Base-by-base conservation (phyloP, 192 early-diverging fungal genomes). In the Diversispora eburnea region DNA sequence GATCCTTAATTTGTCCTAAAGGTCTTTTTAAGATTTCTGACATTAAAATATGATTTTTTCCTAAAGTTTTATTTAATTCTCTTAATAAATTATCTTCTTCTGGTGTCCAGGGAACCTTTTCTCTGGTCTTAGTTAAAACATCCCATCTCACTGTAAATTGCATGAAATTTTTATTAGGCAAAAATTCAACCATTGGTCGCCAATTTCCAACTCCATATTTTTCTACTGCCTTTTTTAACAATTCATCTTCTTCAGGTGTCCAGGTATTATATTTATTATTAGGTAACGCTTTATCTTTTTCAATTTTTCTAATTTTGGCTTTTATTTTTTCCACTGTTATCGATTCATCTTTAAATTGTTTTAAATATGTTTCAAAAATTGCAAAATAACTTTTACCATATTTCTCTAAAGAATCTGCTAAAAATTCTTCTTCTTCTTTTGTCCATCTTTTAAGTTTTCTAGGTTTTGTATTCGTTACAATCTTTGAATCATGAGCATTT, bases 211-310 rank as follows among this genome's bases (percentile, higher is more conserved):
- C 43, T 17, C 64, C 64, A 66, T 46, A 47, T 46, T 41, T 66
- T 17, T 41, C 3, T 5, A 41, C 39, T 5, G 43, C 64, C 6
- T 42, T 48, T 39, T 8, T 47, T 43, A 66, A 19, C 10, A 20
- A 45, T 66, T 47, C 20, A 66, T 66, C 64, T 6, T 66, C 64
- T 43, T 66, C 64, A 12, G 64, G n/a, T 66, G 64, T 66, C 64
- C 64, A 66, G 17, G 19, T 60, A 22, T 33, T 60, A 20, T 60
- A 60, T 20, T 60, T 19, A 5, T 15, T 20, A 5, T 12, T 60
- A 20, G 51, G 51, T 54, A 10, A 17, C n/a, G 51, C 6, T 54
- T 54, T 54, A 13, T 17, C n/a, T 54, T 54, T 54, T 54, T 54
- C 51, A 33, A 33, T 33, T 33, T 33, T 33, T 33, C 25, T 33